A percentile compares a stretch with the other conserved stretches of the same genome.
Conservation (phyloP, 345 rosid species). For the Eucalyptus decipiens region DNA sequence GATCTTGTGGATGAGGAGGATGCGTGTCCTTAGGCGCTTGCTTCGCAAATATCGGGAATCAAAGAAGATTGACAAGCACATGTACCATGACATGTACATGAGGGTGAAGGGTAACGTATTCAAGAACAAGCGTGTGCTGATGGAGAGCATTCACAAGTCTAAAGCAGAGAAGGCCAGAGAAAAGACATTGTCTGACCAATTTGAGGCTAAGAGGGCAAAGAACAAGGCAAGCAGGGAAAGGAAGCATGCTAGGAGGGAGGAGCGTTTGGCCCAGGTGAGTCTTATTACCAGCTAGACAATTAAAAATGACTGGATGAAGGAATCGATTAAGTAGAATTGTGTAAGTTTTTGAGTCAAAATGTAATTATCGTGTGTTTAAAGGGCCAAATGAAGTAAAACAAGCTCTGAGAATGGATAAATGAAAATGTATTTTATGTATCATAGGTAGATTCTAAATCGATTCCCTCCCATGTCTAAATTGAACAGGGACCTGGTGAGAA, state of each 20-base stretch:
- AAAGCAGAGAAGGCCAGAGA: slow-evolving; percentile 54
- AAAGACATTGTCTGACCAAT: slow-evolving; percentile 41
- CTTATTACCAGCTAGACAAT: background rate
- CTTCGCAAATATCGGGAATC: slow-evolving; percentile 61
- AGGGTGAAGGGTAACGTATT: slow-evolving; percentile 71
- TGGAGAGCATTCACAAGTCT: slow-evolving; percentile 60
- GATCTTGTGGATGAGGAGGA: slow-evolving; percentile 57
- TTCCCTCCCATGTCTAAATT: background rate
- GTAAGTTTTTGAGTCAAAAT: background rate
- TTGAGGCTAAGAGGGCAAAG: slow-evolving; percentile 49
- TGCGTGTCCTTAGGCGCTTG: slow-evolving; percentile 52
- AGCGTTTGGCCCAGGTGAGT: slow-evolving; percentile 33
- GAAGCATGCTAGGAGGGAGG: slow-evolving; percentile 39
- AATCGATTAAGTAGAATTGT: background rate
- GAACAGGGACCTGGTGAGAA: slow-evolving; percentile 3
- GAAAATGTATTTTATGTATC: background rate
- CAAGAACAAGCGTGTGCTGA: slow-evolving; percentile 77
- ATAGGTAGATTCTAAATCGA: background rate
- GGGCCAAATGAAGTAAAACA: background rate
- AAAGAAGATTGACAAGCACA: slow-evolving; percentile 76
- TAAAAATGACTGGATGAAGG: background rate
- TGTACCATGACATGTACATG: slow-evolving; percentile 94
- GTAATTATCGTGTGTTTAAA: background rate
- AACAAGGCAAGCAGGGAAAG: slow-evolving; percentile 55
- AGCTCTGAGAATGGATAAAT: background rate